Evolutionary conservation across 2,329 filamentous ascomycete genomes (phyloP).

Genomic region (Clarireedia monteithiana): DNA sequence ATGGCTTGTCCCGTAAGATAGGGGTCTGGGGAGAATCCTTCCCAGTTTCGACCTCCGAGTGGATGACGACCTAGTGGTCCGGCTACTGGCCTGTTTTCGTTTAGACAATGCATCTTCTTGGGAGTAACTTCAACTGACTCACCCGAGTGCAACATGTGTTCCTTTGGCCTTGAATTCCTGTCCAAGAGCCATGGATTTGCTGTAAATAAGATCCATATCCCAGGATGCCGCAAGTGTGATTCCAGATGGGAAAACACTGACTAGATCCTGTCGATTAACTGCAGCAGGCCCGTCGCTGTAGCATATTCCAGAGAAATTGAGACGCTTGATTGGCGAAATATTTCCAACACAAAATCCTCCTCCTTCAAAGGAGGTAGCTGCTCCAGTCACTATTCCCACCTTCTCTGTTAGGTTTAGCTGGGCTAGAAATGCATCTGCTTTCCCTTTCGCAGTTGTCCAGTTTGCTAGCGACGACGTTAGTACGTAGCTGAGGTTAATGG

Average conservation of each 20-base stretch:
- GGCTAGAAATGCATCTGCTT: too few relatives aligned
- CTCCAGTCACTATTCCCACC: too few relatives aligned
- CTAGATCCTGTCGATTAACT: constrained; percentile 32
- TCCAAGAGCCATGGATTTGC: constrained; percentile 66
- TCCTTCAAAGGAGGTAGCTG: too few relatives aligned
- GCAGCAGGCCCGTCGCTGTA: constrained; percentile 15
- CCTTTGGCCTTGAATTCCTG: constrained; percentile 70
- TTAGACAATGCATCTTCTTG: neutral
- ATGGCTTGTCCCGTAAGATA: constrained; percentile 20
- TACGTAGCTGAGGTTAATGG: too few relatives aligned
- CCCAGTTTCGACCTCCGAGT: constrained; percentile 62
- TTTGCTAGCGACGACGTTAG: too few relatives aligned
- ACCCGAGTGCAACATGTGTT: constrained; percentile 63
- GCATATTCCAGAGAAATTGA: constrained; percentile 16
- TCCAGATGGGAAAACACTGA: constrained; percentile 59
- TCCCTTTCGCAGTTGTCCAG: too few relatives aligned
- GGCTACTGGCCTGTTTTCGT: constrained; percentile 34
- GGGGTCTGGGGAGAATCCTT: constrained; percentile 34
- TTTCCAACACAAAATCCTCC: constrained; percentile 14
- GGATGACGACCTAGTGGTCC: constrained; percentile 60
- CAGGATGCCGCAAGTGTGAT: constrained; percentile 67
- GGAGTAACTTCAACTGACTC: neutral
- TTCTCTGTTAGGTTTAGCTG: too few relatives aligned
- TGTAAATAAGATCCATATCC: constrained; percentile 63
- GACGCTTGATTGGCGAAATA: constrained; percentile 11